Base-by-base conservation (phyloP, 495 filamentous ascomycete genomes). In the Penicillium samsonianum region DNA sequence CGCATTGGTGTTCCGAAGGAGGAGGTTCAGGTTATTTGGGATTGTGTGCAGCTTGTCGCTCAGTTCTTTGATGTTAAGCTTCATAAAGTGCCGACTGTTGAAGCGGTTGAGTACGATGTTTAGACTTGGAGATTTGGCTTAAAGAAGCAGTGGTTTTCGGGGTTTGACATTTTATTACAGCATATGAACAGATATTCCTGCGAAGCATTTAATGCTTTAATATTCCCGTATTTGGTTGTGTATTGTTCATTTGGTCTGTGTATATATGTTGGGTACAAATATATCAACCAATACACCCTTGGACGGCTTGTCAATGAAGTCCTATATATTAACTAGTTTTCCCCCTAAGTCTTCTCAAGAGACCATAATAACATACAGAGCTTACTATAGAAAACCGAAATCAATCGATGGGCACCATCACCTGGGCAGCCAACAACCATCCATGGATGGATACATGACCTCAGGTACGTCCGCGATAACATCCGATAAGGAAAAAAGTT, bases 41-140 rank as follows among this genome's bases (percentile, higher is more conserved):
- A 74, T 48, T 70, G 72, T 68, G 68, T 74, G 35, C 67, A 72
- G 61, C 53, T 73, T 45, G 68, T 77, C 19, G 72, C 73, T 17
- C 51, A 60, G 30, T 78, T 77, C 51, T 74, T 68, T 57, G 67
- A 68, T 35, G 57, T 67, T 2, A 62, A 50, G 49, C 52, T 78
- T 64, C 62, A 76, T 45, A 80, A 69, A 70, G 77, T 75, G 71
- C 79, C 65, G 57, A 77, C 71, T 68, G 78, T 73, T 75, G 80
- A 75, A 71, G 61, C 66, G 52, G 75, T 78, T 12, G 76, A 78
- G 35, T 62, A 64, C 52, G 76, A 78, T 62, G 72, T 78, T 48
- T 69, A 58, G 38, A 43, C 14, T n/a, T 40, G 5, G 37, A 38
- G 16, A 12, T 23, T 55, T 40, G 19, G 2, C 19, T 19, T 20